A percentile compares a stretch with the other conserved stretches of the same genome.
These are phyloP conservation scores for Phylloporus sp. DNA, from an alignment of 768 basidiomycete species.

Conservation along the genomic window DNA sequence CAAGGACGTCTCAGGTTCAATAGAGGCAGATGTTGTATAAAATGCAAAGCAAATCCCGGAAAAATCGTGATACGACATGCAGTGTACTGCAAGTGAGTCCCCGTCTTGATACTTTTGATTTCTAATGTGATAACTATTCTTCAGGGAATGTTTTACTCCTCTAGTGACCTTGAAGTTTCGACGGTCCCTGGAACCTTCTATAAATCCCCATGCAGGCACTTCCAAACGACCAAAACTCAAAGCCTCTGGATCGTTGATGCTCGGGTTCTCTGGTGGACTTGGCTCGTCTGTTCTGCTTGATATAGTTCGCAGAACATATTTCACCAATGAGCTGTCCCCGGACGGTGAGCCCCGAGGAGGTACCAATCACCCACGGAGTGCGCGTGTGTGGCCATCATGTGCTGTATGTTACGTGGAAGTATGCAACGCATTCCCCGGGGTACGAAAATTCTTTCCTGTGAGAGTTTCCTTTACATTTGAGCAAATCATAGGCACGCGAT, in stretches of 20 bases:
- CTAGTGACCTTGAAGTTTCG: slow-evolving; percentile 62
- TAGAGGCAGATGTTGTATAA: slow-evolving; percentile 64
- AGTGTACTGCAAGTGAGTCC: slow-evolving; percentile 76
- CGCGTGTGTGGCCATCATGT: slow-evolving; percentile 58
- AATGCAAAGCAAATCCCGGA: slow-evolving; percentile 63
- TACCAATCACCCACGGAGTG: slow-evolving; percentile 61
- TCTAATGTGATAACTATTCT: neutral
- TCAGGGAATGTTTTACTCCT: slow-evolving; percentile 64
- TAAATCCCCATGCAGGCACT: slow-evolving; percentile 54
- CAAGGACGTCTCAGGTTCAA: slow-evolving; percentile 66
- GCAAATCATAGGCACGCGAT: slow-evolving; percentile 45
- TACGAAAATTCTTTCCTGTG: slow-evolving; percentile 32
- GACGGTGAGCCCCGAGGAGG: slow-evolving; percentile 45
- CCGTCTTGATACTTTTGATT: slow-evolving; percentile 8
- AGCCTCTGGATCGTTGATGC: slow-evolving; percentile 62
- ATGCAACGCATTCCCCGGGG: slow-evolving; percentile 56
- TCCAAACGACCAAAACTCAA: slow-evolving; percentile 57
- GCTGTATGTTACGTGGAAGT: slow-evolving; percentile 69
- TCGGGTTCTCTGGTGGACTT: slow-evolving; percentile 78
- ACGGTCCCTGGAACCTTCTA: slow-evolving; percentile 56
- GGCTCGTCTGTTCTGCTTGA: slow-evolving; percentile 73
- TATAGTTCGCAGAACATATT: slow-evolving; percentile 58
- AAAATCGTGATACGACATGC: slow-evolving; percentile 75
- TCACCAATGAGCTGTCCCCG: slow-evolving; percentile 29
- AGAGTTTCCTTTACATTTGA: slow-evolving; percentile 1